Evolutionary conservation across 2,329 filamentous ascomycete species (phyloP).

Genomic region (Zymoseptoria pseudotritici): DNA sequence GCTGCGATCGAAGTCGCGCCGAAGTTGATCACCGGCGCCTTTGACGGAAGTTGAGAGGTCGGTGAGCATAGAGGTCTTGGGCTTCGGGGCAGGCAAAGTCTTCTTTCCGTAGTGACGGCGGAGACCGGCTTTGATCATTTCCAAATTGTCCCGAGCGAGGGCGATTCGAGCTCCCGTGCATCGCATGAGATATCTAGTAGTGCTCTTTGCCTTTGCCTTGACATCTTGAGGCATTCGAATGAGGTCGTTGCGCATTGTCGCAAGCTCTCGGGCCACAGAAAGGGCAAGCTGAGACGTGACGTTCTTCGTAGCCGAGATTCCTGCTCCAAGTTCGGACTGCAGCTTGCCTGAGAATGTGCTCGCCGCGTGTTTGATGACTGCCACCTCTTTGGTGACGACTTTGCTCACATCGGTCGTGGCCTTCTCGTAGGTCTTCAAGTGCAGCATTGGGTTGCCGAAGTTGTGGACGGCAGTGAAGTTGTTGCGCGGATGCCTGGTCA

Average conservation of each 20-base stretch:
- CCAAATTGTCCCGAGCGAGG: background rate
- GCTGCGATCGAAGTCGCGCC: too few species aligned
- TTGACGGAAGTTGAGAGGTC: background rate
- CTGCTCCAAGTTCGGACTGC: slow-evolving; percentile 17
- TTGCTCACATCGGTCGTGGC: slow-evolving; percentile 23
- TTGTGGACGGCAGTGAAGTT: slow-evolving; percentile 20
- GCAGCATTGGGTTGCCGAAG: slow-evolving; percentile 21
- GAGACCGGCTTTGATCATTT: background rate
- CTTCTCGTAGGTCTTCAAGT: slow-evolving; percentile 20
- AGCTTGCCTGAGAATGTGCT: slow-evolving; percentile 17
- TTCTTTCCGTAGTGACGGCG: background rate
- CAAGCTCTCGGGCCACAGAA: slow-evolving; percentile 11
- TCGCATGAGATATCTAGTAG: background rate
- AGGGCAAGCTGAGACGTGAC: slow-evolving; percentile 22
- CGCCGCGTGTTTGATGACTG: slow-evolving; percentile 17
- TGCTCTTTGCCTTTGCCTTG: background rate
- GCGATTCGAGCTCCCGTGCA: background rate
- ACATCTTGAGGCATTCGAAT: background rate
- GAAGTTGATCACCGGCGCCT: background rate
- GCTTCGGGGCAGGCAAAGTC: background rate
- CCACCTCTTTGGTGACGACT: slow-evolving; percentile 22
- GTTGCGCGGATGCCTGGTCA: slow-evolving; percentile 13
- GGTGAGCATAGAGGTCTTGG: background rate
- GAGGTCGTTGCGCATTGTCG: background rate
- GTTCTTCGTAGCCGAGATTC: slow-evolving; percentile 23